These are phyloP conservation scores for Vanilla planifolia DNA, from an alignment of 106 monocot species.

Conservation along the genomic window DNA sequence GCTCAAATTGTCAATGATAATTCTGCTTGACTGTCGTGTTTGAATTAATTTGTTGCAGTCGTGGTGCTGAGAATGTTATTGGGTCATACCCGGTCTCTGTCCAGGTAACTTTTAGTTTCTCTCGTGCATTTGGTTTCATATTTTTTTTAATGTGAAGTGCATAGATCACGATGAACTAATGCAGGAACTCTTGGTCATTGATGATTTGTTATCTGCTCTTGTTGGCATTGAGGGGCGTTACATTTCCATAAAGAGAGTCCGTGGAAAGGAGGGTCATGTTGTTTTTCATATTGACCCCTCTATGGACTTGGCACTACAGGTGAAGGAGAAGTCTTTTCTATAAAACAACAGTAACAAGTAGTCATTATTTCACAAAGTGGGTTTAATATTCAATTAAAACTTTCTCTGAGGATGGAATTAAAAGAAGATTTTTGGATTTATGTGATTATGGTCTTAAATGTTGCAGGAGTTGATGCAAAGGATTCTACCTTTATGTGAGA, in stretches of 20 bases:
- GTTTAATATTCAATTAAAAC: too few species aligned
- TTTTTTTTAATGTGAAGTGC: too few species aligned
- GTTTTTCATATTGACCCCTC: constrained; percentile 75
- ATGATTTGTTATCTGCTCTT: constrained; percentile 79
- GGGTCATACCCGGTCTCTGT: constrained; percentile 75
- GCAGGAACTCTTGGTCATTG: constrained; percentile 92
- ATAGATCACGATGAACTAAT: not conserved
- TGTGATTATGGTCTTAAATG: not conserved
- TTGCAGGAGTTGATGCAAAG: constrained; percentile 77
- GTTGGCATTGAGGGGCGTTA: constrained; percentile 92
- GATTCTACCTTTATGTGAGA: constrained; percentile 82
- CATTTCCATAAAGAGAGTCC: constrained; percentile 70
- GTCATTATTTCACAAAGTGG: too few species aligned
- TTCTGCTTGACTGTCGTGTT: not conserved
- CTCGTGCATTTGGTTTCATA: not conserved
- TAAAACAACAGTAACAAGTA: too few species aligned
- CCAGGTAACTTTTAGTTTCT: constrained; percentile 26
- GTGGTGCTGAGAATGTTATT: constrained; percentile 43
- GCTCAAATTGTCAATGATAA: not conserved
- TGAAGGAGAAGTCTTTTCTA: constrained; percentile 2
- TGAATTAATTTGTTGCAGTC: constrained; percentile 23
- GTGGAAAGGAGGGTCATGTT: constrained; percentile 59
- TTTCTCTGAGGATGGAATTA: not conserved
- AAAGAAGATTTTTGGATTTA: not conserved
- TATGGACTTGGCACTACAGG: constrained; percentile 89